A percentile compares a stretch with the other conserved stretches of the same genome.
phyloP scores from a whole-genome alignment of 2,329 filamentous ascomycete genomes.

The Westerdykella ornata region DNA sequence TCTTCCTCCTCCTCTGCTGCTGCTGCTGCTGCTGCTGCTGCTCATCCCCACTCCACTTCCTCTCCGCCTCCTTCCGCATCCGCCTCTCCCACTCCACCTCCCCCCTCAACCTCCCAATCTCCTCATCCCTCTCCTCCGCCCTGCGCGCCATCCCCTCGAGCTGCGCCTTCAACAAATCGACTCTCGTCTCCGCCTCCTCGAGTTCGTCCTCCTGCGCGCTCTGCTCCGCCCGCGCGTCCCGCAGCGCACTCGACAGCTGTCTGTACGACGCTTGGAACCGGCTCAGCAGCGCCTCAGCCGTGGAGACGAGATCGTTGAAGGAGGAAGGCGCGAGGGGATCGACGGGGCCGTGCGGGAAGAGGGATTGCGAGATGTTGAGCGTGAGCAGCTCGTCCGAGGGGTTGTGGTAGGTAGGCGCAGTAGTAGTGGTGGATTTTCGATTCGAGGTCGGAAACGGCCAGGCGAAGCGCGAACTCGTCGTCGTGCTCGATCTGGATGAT shows the following conservation, averaged over 20 bases:
- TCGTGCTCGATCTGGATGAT: conserved; percentile 1
- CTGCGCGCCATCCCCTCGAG: conserved; percentile 54
- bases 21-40: background rate
- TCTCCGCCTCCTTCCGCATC: conserved; percentile 27
- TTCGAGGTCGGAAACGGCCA: conserved; percentile 36
- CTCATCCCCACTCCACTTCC: conserved; percentile 20
- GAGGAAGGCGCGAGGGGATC: conserved; percentile 48
- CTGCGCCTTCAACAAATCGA: conserved; percentile 54
- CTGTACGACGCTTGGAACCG: conserved; percentile 54
- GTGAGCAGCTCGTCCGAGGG: conserved; percentile 47
- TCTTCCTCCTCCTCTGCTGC: conserved; percentile 26
- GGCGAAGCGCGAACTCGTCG: conserved; percentile 28
- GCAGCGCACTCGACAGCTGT: conserved; percentile 37
- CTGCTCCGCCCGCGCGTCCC: conserved; percentile 49
- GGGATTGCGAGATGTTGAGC: conserved; percentile 48
- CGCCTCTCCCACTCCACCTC: conserved; percentile 32
- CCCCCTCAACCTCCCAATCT: conserved; percentile 40
- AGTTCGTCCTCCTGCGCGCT: conserved; percentile 55
- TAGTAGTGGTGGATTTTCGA: conserved; percentile 6
- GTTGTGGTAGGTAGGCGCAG: conserved; percentile 31
- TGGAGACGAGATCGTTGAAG: conserved; percentile 51
- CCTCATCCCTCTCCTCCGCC: conserved; percentile 50
- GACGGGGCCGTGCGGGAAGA: conserved; percentile 48
- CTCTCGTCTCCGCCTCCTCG: conserved; percentile 53
- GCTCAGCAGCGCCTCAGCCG: conserved; percentile 50